Evolutionary conservation across 495 filamentous ascomycete genomes (phyloP).

Genomic region (Trichocladium uniseriatum): DNA sequence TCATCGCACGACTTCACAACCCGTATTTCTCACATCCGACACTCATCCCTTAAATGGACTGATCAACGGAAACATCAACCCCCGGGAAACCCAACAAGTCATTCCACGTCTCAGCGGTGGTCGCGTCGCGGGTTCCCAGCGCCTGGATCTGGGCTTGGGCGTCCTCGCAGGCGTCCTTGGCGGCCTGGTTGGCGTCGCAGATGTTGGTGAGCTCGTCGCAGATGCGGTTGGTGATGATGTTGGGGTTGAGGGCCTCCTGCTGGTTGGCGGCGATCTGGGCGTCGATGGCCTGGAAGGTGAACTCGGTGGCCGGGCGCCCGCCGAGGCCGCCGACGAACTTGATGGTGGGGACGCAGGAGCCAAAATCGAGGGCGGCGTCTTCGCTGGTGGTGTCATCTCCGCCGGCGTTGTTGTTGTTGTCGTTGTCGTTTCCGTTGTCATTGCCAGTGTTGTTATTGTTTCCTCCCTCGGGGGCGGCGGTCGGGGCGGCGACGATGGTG

Average conservation of each 20-base stretch:
- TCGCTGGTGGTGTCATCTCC: conserved; percentile 12
- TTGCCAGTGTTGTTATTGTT: conserved; percentile 1
- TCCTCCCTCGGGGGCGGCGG: conserved; percentile 10
- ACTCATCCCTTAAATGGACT: background rate
- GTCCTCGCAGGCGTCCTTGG: conserved; percentile 34
- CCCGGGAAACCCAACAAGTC: conserved; percentile 35
- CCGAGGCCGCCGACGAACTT: conserved; percentile 41
- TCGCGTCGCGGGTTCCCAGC: conserved; percentile 31
- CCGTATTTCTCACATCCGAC: background rate
- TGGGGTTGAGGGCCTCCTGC: conserved; percentile 47
- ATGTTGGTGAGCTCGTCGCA: conserved; percentile 51
- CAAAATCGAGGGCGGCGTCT: conserved; percentile 38
- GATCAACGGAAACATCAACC: conserved; percentile 4
- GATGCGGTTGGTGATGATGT: conserved; percentile 59
- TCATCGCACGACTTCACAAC: too few relatives aligned
- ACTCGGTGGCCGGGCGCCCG: conserved; percentile 38
- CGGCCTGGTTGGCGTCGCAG: conserved; percentile 48
- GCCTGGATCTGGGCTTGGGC: conserved; percentile 36
- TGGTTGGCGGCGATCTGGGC: conserved; percentile 39
- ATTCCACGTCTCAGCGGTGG: conserved; percentile 39
- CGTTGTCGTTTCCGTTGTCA: conserved; percentile 9
- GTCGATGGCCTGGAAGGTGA: conserved; percentile 47
- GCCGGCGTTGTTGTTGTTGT: background rate
- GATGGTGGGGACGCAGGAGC: conserved; percentile 46
- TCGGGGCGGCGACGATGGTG: conserved; percentile 14